Evolutionary conservation across 1,139 yeast species (phyloP), one percentile per base, ranked within the genome.

Genomic region (Candida glucosophila): DNA sequence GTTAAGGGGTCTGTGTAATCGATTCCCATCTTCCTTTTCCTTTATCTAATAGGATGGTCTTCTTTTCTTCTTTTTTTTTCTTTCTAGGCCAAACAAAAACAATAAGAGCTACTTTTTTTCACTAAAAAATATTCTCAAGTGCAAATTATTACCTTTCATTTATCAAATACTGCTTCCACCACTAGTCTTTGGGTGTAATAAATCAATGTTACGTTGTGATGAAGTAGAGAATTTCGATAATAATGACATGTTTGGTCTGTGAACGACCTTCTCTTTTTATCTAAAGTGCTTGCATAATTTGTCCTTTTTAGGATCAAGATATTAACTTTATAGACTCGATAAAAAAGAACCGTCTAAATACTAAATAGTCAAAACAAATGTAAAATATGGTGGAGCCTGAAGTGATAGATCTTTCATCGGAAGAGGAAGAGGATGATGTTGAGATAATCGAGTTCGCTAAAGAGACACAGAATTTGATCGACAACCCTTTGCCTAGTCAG

Each of bases 401-500:
- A 6, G 21, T 19, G 10, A 49, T 50, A 14, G 40, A 37, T 24
- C 35, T 51, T 9, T 37, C 44, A 6, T 50, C 56, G 10, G 50
- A 44, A 13, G 52, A 41, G 3, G 52, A 43, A 11, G 63, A 55
- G 22, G 55, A 55, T 26, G 68, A 60, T 18, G 45, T 62, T 9
- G 58, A 58, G 35, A 49, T 61, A 12, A 41, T 61, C 7, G 69
- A 59, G 33, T 58, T 63, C 29, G 39, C 55, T 22, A 44, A 48
- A 20, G 56, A 57, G 25, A 60, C 69, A 3, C 50, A 56, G 26
- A 44, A 47, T 16, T 43, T 64, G 14, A 44, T 64, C 11, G 41
- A 52, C 15, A 44, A 54, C 26, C 55, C 57, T 5, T 44, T 39
- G 25, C 44, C 37, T 20, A 34, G 44, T 9, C 40, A 44, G 5